Evolutionary conservation across 345 rosid species (phyloP), one percentile per base, ranked within the genome.

Genomic region (Eucalyptus tenuipes): DNA sequence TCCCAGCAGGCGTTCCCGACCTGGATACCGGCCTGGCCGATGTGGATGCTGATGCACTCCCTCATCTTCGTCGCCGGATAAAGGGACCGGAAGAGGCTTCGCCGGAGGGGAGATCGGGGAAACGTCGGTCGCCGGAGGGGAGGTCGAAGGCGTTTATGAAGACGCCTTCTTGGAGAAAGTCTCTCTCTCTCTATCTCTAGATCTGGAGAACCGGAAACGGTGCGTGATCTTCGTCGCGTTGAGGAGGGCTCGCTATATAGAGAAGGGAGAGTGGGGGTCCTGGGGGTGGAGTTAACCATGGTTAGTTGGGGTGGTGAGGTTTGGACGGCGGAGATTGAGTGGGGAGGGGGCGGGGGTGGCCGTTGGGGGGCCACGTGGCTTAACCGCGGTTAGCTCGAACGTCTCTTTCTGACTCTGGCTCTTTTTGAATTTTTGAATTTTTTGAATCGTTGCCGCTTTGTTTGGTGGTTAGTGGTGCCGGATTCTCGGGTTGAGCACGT

Each of bases 1-100:
- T 95, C 97, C 97, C 97, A 95, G 87, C 97, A 95, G 75, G 97
- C 95, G 84, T 95, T 95, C 68, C 97, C 96, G 88, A 95, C 97
- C 92, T 95, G 97, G 85, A 95, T 95, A 88, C 97, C 96, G 82
- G 97, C 97, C 88, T 95, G 96, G 59, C 97, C 97, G 86, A 95
- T 95, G 94, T 95, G 97, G 90, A 95, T 91, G 52, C 96, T 94
- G 66, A 94, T 95, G 92, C 97, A 95, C 91, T 95, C 97, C 82
- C 97, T 94, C 97, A 95, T 95, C 49, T 88, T 88, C 89, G 89
- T 88, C 89, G 89, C 49, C 0, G 86, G 84, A 49, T 85, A 52
- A 40, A 16, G 25, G 12, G 13, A 52, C 10, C 5, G 57, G 25
- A 47, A 86, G 48, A 25, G 31, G 68, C 49, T 40, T 85, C 64